Evolutionary conservation across 2,329 filamentous ascomycete species (phyloP), one percentile per base, ranked within the genome.

Genomic region (Pseudocercospora fijiensis): DNA sequence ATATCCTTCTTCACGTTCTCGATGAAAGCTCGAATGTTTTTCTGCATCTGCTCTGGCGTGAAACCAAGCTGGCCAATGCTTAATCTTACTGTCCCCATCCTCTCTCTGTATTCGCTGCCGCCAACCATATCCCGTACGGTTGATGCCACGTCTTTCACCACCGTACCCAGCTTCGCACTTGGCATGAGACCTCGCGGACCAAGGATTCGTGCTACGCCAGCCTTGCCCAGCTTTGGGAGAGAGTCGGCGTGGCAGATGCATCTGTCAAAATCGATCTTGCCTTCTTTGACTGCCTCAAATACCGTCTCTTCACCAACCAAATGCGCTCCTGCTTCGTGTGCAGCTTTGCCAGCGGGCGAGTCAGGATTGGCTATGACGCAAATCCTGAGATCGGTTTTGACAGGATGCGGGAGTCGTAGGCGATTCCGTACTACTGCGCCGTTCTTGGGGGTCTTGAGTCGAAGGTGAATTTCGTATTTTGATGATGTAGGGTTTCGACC

Each of bases 101-200:
- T 85, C 81, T 99, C 95, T 75, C 92, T 87, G 80, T 96, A 99
- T 70, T 93, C 88, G 59, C 88, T 90, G 60, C 88, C 91, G 66
- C 94, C 92, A 13, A 92, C 87, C 78, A 96, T 87, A 69, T 94
- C 91, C 72, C 85, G 86, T 73, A 99, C 90, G 33, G 88, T 84
- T n/a, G 82, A 78, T 60, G 84, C 84, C 16, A 96, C 85, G 75
- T 96, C 90, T 74, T 85, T 89, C 24, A 96, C 92, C 61, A 99
- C 90, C 0, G 95, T 98, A 68, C 92, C 92, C 66, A 87, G 87
- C 83, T 96, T 96, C 65, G 85, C 80, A 76, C 86, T 96, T 5
- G 95, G 95, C 95, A 99, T 98, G 74, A 99, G 78, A 2, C 93
- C 93, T 78, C 86, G 88, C 52, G 96, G 95, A 73, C 95, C 95